Evolutionary conservation across 1,139 yeast genomes (phyloP), one percentile per base, ranked within the genome.

Genomic region (Yamadazyma siamensis): DNA sequence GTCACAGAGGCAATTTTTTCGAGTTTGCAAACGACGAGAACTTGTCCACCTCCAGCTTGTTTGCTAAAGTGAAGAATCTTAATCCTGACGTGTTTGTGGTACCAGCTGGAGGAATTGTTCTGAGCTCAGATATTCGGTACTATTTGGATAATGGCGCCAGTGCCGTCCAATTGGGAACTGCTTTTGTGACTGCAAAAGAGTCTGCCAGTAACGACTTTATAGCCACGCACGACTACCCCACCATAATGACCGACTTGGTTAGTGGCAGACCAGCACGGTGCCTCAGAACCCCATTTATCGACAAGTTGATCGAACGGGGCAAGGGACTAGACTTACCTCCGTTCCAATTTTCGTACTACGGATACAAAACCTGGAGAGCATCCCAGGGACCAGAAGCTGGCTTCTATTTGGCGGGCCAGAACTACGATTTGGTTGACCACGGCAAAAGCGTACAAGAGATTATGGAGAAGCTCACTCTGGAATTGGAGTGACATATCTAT

Each of bases 1-100:
- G 78, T 0, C 78, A 73, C 43, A 47, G 78, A 22, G 79, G 78
- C 2, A 63, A 61, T 39, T 71, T 63, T 35, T 38, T 58, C 7
- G 44, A 41, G 11, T 45, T 41, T 13, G 32, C 32, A 6, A 27
- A 42, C 2, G 76, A 69, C 39, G 65, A 56, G 24, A 49, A 56
- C 18, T 46, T 70, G 28, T 45, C 61, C 5, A 65, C 74, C 0
- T 42, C 37, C 26, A 56, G 58, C 0, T 49, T 70, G 26, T 61
- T 64, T 26, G 34, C 36, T 3, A 49, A 43, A 29, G 56, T 61
- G 3, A 43, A 47, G 28, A 28, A 32, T 1, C 29, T 39, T 10
- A 30, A 37, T 6, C 60, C 67, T 2, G 57, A 49, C 36, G 32
- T 35, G 23, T 41, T 22, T 29, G 29, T 71, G 3, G 48, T 73